Base-by-base conservation (phyloP, 2,329 filamentous ascomycete genomes). In the Aschersonia sp. region DNA sequence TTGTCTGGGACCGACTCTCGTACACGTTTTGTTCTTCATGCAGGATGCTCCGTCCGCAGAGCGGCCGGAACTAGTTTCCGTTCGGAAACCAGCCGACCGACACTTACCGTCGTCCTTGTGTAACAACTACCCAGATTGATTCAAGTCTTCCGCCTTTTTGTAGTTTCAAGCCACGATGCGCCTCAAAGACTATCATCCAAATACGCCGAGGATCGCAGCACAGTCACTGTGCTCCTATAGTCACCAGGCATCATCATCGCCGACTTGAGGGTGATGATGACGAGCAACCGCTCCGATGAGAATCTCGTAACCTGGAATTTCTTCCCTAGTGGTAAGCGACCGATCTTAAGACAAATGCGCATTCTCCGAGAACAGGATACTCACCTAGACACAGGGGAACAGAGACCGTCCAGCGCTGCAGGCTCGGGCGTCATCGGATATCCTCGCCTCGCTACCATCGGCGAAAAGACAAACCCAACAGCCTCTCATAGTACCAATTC, bases 391-490 rank as follows among this genome's bases (percentile, higher is more conserved):
- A 12, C 35, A 38, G 35, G 35, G 12, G 7, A 38, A 38, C 7
- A 7, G 12, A 38, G 35, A 38, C 35, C 35, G 12, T 38, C 35
- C 35, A 38, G 35, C 35, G 35, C 35, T 9, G 7, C 35, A n/a
- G 38, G 20, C 28, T 29, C 31, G 31, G 35, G 12, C 7, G 4
- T 30, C 35, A 12, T 38, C 7, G 12, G 7, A 38, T 38, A 7
- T 12, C 35, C 35, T 12, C 7, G 35, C 7, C 35, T 38, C 7
- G 35, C 7, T 12, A 38, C 7, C 35, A 12, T 38, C 35, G 12
- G 35, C 35, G 64, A 60, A 31, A 62, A 49, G 53, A 59, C 46
- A 49, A 65, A 46, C 43, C 63, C 62, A 5, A 53, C 57, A 32
- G 63, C 61, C 7, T 52, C 57, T 38, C 35, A 38, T 9, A 38